Percentiles rank a stretch among this genome's conserved stretches.
phyloP scores from a whole-genome alignment of 306 rosid genomes.

The Betula pendula region DNA sequence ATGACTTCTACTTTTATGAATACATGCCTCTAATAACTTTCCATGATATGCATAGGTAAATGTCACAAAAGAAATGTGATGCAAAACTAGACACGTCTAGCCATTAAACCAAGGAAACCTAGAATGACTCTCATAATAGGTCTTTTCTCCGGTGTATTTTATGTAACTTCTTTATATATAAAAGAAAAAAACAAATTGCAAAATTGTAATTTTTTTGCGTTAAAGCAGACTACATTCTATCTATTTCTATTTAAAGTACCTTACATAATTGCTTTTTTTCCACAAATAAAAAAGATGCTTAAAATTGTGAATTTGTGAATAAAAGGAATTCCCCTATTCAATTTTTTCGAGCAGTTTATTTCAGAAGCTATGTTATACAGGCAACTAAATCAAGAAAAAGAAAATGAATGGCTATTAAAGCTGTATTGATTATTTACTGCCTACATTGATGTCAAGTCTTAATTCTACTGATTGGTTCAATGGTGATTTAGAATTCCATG shows the following conservation, averaged over 20 bases:
- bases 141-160: background rate
- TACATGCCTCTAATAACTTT: background rate
- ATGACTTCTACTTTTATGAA: conserved; percentile 12
- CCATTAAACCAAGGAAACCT: background rate
- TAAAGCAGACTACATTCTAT: background rate
- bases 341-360: background rate
- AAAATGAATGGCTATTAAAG: background rate
- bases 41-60: background rate
- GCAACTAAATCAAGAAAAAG: background rate
- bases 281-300: background rate
- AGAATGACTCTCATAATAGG: background rate
- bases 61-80: background rate
- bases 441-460: background rate
- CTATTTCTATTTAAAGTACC: background rate
- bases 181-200: background rate
- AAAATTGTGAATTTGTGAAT: background rate
- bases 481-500: conserved; percentile 3
- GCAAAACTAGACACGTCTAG: background rate
- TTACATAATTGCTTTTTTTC: background rate
- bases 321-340: background rate
- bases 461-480: background rate
- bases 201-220: background rate
- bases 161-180: background rate
- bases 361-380: background rate
- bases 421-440: background rate